Base-by-base conservation (phyloP, 2,329 filamentous ascomycete species). In the Microthyrium microscopicum region DNA sequence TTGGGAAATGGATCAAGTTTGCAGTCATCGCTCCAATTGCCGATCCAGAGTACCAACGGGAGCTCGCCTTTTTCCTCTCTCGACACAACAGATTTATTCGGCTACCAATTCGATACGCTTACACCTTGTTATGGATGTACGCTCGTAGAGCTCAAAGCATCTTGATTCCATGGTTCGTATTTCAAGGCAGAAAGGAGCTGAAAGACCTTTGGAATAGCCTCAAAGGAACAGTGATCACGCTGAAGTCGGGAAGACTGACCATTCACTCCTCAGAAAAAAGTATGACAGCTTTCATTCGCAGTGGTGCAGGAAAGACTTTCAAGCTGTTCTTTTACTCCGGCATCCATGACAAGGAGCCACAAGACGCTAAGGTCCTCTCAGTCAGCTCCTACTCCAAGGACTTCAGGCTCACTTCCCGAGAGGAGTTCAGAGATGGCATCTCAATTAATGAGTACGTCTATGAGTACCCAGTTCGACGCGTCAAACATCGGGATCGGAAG, bases 41-140 rank as follows among this genome's bases (percentile, higher is more conserved):
- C 2, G 64, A 68, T 41, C 56, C 61, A 1, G 64, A 68, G 40
- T 64, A 61, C 38, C 58, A 66, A 40, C 50, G 62, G 39, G 64
- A 68, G 35, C 50, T 67, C 29, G 53, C 60, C 36, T 58, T 60
- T 42, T 55, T 59, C 31, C 51, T 62, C 33, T 44, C 47, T 28
- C 33, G 41, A 15, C 52, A 54, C 17, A 52, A 53, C 9, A 40
- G 39, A 3, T 29, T 55, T 16, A 30, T 62, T 8, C 51, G 52
- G 4, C 48, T 50, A 15, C 56, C 56, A 7, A 42, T 46, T 4
- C 54, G 51, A 1, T 56, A 59, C 31, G n/a, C 56, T 5, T 43
- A 63, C n/a, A 64, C 56, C 29, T 46, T 54, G 31, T 34, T 66
- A 6, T 68, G 64, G 64, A 55, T 57, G 5, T 66, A 64, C 42